phyloP scores from a whole-genome alignment of 768 basidiomycete genomes.

The Sarcodon sp. region DNA sequence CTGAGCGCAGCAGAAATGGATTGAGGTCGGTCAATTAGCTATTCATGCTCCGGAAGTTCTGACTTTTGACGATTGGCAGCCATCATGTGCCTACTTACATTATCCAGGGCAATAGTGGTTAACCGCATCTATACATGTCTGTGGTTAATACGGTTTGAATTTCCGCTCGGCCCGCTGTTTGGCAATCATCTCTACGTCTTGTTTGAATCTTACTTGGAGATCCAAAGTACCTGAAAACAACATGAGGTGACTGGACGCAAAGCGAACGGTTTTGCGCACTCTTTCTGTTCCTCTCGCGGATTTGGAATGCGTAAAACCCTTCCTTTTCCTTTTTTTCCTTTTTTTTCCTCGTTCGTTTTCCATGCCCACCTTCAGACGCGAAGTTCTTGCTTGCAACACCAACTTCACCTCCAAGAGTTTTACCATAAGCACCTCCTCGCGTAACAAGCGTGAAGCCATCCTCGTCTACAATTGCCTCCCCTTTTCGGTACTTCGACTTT shows the following conservation, averaged over 20 bases:
- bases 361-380: constrained; percentile 17
- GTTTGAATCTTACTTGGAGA: constrained; percentile 71
- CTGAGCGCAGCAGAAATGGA: no score
- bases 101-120: no score
- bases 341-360: constrained; percentile 35
- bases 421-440: constrained; percentile 83
- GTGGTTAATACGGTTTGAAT: constrained; percentile 75
- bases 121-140: no score
- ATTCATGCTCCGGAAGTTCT: no score
- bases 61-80: no score
- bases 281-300: constrained; percentile 77
- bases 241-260: constrained; percentile 7
- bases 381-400: constrained; percentile 51
- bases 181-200: constrained; percentile 78
- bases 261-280: constrained; percentile 29
- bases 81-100: no score
- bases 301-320: constrained; percentile 84
- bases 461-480: constrained; percentile 84
- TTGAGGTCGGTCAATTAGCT: no score
- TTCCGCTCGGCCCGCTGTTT: constrained; percentile 65
- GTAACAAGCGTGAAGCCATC: constrained; percentile 93
- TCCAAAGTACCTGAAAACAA: constrained; percentile 34
- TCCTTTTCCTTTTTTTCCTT: constrained; percentile 51
- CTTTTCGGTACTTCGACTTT: constrained; percentile 59
- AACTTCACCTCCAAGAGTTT: constrained; percentile 75